A percentile compares a stretch with the other conserved stretches of the same genome.
Conservation (phyloP, 225 moss, liverwort and hornwort species). For the Pseudisothecium myosuroides region DNA sequence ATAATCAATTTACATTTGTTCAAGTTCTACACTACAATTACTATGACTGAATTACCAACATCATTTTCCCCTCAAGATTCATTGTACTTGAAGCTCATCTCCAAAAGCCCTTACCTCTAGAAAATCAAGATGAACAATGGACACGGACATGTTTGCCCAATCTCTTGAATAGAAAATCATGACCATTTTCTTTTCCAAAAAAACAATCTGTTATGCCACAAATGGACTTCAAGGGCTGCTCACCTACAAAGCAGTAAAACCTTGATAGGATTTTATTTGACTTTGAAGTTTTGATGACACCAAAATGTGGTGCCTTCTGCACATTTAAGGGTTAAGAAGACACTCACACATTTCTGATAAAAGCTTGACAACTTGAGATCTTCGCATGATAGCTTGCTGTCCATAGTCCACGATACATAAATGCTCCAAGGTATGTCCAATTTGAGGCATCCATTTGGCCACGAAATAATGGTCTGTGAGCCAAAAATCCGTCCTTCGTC, state of each 20-base stretch:
- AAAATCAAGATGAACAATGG: accelerated
- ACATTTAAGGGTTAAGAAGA: background rate
- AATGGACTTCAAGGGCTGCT: background rate
- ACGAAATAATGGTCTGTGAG: background rate
- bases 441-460: background rate
- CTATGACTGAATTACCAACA: no score
- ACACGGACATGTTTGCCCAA: no score
- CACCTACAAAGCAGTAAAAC: no score
- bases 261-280: no score
- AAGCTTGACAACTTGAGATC: background rate
- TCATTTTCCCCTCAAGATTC: accelerated
- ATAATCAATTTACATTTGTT: accelerated
- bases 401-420: conserved; percentile 23
- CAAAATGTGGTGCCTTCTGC: background rate
- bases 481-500: conserved; percentile 6
- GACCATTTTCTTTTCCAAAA: no score
- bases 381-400: conserved; percentile 19
- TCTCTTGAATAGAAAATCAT: background rate
- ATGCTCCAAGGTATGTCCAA: background rate
- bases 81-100: background rate
- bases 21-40: background rate
- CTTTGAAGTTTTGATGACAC: background rate
- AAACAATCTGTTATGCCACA: accelerated
- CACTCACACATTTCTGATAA: background rate
- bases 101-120: accelerated